A percentile compares a stretch with the other conserved stretches of the same genome.
Evolutionary conservation across 805 yeast species (phyloP).

Genomic region (Myxozyma udenii): DNA sequence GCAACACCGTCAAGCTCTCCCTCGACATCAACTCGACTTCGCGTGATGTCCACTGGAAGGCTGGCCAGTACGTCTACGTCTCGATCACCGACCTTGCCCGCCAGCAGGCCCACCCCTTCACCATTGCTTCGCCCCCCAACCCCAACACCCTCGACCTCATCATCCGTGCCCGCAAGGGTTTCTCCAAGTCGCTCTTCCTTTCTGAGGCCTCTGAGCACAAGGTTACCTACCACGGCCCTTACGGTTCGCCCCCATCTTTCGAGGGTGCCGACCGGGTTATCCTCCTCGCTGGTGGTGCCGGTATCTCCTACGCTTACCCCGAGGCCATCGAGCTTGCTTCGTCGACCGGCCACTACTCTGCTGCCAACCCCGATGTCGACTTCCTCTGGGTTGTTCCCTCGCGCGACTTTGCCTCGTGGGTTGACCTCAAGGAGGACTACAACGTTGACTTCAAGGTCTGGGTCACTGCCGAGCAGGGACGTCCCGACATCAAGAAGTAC

Average conservation of each 20-base stretch:
- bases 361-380: slow-evolving; percentile 31
- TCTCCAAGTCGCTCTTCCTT: slow-evolving; percentile 32
- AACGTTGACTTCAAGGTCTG: slow-evolving; percentile 33
- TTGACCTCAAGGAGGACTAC: slow-evolving; percentile 32
- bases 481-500: slow-evolving; percentile 34
- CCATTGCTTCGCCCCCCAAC: slow-evolving; percentile 30
- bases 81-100: slow-evolving; percentile 23
- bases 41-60: slow-evolving; percentile 30
- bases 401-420: slow-evolving; percentile 34
- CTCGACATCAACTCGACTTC: slow-evolving; percentile 27
- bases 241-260: slow-evolving; percentile 29
- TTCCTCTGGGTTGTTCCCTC: slow-evolving; percentile 37
- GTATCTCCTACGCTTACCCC: slow-evolving; percentile 37
- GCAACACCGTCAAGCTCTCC: slow-evolving; percentile 30
- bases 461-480: slow-evolving; percentile 36
- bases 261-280: slow-evolving; percentile 30
- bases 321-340: slow-evolving; percentile 28
- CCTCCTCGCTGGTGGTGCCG: slow-evolving; percentile 38
- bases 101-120: slow-evolving; percentile 31
- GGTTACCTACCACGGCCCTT: slow-evolving; percentile 31
- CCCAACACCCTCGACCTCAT: slow-evolving; percentile 33
- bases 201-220: slow-evolving; percentile 27
- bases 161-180: slow-evolving; percentile 37
- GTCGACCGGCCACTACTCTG: slow-evolving; percentile 23
- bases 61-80: slow-evolving; percentile 30